phyloP scores from a whole-genome alignment of 768 basidiomycete genomes.

The Ramaria rubella region DNA sequence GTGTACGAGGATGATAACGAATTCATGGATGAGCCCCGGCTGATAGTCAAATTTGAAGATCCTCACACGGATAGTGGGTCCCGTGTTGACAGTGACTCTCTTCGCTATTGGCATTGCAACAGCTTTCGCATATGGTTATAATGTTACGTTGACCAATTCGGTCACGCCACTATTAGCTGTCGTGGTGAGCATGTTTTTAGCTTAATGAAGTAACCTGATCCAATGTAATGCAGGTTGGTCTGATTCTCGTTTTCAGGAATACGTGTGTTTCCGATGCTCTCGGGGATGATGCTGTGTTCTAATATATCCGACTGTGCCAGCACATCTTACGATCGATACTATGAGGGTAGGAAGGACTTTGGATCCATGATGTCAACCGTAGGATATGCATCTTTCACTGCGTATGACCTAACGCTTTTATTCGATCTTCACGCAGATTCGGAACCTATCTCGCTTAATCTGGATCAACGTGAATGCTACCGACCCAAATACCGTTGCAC shows the following conservation, averaged over 20 bases:
- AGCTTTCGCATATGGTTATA: conserved; percentile 48
- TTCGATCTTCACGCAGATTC: conserved; percentile 33
- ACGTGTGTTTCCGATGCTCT: conserved; percentile 32
- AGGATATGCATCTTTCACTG: conserved; percentile 10
- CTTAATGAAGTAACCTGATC: background rate
- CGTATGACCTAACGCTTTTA: background rate
- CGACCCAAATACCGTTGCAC: conserved; percentile 22
- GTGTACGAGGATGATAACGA: conserved; percentile 40
- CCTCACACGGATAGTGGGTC: conserved; percentile 64
- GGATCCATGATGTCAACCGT: conserved; percentile 62
- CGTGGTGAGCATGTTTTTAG: conserved; percentile 52
- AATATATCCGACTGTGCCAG: conserved; percentile 47
- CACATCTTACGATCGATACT: conserved; percentile 82
- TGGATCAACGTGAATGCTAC: conserved; percentile 77
- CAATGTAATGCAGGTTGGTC: conserved; percentile 60
- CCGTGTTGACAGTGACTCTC: conserved; percentile 76
- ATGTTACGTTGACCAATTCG: conserved; percentile 67
- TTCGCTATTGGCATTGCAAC: conserved; percentile 61
- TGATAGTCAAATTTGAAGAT: conserved; percentile 40
- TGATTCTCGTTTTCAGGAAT: conserved; percentile 75
- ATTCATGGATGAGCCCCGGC: conserved; percentile 1
- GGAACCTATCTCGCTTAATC: conserved; percentile 69
- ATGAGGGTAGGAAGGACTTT: conserved; percentile 86
- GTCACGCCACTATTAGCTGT: conserved; percentile 85
- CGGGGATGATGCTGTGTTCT: background rate